Base-by-base conservation (phyloP, 345 rosid species). In the Erucastrum elatum region DNA sequence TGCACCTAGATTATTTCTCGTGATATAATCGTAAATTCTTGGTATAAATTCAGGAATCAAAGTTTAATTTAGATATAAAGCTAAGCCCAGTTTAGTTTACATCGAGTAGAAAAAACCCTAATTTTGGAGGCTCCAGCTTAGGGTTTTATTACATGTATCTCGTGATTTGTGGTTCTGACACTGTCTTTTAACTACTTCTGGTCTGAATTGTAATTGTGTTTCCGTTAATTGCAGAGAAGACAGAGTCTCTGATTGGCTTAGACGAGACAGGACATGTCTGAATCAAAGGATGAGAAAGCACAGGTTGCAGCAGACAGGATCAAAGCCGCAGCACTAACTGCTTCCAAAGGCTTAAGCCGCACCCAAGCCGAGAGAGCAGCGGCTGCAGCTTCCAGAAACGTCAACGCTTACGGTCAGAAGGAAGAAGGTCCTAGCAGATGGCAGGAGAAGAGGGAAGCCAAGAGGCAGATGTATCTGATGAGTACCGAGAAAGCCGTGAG, bases 301-400 rank as follows among this genome's bases (percentile, higher is more conserved):
- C 97, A 94, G 85, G 98, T 65, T 71, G 98, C 99, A 6, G 96
- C 97, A 0, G 99, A 91, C 7, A 86, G 91, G 75, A 93, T 95
- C 82, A 95, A 93, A 82, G 99, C 99, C 26, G 97, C 97, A 6
- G 90, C 99, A 39, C 77, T 93, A 77, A 91, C 74, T 34, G 98
- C 96, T 29, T 94, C 96, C 0, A 95, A 93, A 79, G 99, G 99
- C 51, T 79, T 95, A 7, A 95, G 99, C 69, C 96, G 98, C 29
- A 93, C 99, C 8, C 99, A 95, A 89, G 99, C 99, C 0, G 99
- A 95, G 71, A 75, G 98, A 64, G 99, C 98, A 0, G 99, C 99
- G 0, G 59, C 97, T 27, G 99, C 99, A 1, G 99, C 99, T 1
- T 92, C 96, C 0, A 85, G 98, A 4, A 95, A 95, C 81, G 99